phyloP scores from a whole-genome alignment of 805 yeast genomes.

The Lipomyces chichibuensis region DNA sequence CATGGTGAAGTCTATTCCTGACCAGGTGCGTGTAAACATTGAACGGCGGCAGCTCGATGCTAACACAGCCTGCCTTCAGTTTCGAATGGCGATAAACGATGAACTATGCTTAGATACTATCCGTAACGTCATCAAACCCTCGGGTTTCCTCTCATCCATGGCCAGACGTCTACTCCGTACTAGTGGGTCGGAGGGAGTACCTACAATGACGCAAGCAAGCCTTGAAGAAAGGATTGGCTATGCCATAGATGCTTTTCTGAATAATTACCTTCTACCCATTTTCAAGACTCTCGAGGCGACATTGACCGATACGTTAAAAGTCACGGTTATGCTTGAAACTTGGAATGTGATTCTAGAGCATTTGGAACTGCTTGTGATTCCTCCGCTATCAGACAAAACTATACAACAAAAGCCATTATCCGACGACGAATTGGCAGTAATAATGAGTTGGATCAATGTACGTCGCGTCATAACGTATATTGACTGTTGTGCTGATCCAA shows the following conservation, averaged over 20 bases:
- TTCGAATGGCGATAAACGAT: background rate
- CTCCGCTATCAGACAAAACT: conserved; percentile 55
- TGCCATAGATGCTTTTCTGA: conserved; percentile 66
- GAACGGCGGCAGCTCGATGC: background rate
- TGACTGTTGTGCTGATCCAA: background rate
- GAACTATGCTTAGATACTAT: conserved; percentile 2
- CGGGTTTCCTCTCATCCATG: conserved; percentile 1
- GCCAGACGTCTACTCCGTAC: conserved; percentile 6
- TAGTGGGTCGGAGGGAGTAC: background rate
- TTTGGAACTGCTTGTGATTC: conserved; percentile 74
- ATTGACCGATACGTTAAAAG: conserved; percentile 58
- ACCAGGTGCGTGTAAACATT: conserved; percentile 52
- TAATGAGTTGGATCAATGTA: conserved; percentile 67
- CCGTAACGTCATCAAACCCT: background rate
- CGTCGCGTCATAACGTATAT: background rate
- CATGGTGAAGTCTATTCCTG: conserved; percentile 69
- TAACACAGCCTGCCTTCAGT: background rate
- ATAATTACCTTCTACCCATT: conserved; percentile 71
- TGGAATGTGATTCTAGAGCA: conserved; percentile 75
- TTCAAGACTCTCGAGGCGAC: conserved; percentile 63
- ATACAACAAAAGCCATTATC: conserved; percentile 54
- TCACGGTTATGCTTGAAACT: conserved; percentile 71
- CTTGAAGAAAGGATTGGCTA: conserved; percentile 50
- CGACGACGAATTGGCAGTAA: conserved; percentile 63
- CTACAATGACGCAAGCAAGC: conserved; percentile 41